phyloP scores from a whole-genome alignment of 768 basidiomycete species.

The Cubamyces lactineus region DNA sequence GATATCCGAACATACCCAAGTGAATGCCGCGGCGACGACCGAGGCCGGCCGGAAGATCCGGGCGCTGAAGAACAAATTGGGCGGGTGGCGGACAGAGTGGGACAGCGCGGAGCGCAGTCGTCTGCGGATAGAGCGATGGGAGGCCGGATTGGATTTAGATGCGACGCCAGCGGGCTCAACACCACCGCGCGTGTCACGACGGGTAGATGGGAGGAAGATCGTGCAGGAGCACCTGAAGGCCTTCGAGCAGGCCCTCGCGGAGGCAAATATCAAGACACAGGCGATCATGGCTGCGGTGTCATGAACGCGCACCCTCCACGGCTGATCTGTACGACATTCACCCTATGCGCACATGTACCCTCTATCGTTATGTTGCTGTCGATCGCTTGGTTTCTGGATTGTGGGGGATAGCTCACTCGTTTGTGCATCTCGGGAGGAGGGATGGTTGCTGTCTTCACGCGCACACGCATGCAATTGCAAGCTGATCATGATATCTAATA shows the following conservation, averaged over 20 bases:
- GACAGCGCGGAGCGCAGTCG: conserved; percentile 85
- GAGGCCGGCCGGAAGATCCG: conserved; percentile 88
- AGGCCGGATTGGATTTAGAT: conserved; percentile 57
- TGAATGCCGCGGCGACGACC: conserved; percentile 81
- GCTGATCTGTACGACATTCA: background rate
- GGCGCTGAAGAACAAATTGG: conserved; percentile 81
- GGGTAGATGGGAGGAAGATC: conserved; percentile 69
- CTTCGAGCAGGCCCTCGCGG: conserved; percentile 71
- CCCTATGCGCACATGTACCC: conserved; percentile 5
- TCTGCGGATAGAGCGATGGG: conserved; percentile 78
- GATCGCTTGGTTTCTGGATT: conserved; percentile 18
- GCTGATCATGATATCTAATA: conserved; percentile 25
- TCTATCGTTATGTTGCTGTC: conserved; percentile 23
- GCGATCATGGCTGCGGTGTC: conserved; percentile 78
- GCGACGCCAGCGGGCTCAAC: conserved; percentile 33
- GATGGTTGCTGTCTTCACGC: conserved; percentile 11
- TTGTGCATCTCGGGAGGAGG: background rate
- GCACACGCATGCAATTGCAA: conserved; percentile 15
- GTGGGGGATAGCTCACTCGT: conserved; percentile 4
- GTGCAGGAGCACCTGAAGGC: conserved; percentile 81
- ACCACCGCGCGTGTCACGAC: conserved; percentile 38
- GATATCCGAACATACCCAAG: conserved; percentile 87
- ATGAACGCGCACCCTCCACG: conserved; percentile 8
- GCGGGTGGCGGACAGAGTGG: conserved; percentile 80
- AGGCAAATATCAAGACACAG: conserved; percentile 76